phyloP scores from a whole-genome alignment of 2,329 filamentous ascomycete species.

The Plenodomus tracheiphilus region DNA sequence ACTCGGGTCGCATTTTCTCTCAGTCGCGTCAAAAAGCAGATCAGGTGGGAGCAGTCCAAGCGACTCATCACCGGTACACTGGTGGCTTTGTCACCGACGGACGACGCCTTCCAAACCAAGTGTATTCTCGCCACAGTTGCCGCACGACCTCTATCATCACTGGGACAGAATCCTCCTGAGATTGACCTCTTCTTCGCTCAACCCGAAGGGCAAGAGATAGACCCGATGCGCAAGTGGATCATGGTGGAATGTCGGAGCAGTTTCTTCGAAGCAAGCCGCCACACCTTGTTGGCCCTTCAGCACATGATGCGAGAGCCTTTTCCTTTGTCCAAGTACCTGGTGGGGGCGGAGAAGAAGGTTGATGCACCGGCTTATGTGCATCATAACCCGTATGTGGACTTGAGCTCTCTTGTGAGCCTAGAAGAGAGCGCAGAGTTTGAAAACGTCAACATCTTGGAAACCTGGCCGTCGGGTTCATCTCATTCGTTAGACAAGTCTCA shows the following conservation, averaged over 20 bases:
- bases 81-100: constrained; percentile 57
- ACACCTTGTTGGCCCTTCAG: constrained; percentile 75
- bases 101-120: constrained; percentile 65
- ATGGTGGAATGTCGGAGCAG: constrained; percentile 77
- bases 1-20: constrained; percentile 73
- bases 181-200: constrained; percentile 76
- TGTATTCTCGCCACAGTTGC: constrained; percentile 75
- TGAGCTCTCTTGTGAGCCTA: constrained; percentile 52
- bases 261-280: constrained; percentile 76
- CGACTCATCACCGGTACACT: constrained; percentile 59
- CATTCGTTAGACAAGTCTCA: constrained; percentile 71
- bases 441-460: constrained; percentile 58
- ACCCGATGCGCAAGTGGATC: constrained; percentile 69
- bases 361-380: constrained; percentile 58
- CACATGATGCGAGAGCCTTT: constrained; percentile 63
- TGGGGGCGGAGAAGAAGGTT: constrained; percentile 52
- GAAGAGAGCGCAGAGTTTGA: constrained; percentile 43
- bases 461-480: constrained; percentile 56
- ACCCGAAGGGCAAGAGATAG: constrained; percentile 64
- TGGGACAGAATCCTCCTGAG: constrained; percentile 68
- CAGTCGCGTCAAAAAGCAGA: constrained; percentile 63
- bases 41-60: constrained; percentile 69
- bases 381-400: constrained; percentile 53
- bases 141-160: constrained; percentile 64
- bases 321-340: constrained; percentile 65